phyloP scores from a whole-genome alignment of 768 basidiomycete genomes.

The Phaffia australis region DNA sequence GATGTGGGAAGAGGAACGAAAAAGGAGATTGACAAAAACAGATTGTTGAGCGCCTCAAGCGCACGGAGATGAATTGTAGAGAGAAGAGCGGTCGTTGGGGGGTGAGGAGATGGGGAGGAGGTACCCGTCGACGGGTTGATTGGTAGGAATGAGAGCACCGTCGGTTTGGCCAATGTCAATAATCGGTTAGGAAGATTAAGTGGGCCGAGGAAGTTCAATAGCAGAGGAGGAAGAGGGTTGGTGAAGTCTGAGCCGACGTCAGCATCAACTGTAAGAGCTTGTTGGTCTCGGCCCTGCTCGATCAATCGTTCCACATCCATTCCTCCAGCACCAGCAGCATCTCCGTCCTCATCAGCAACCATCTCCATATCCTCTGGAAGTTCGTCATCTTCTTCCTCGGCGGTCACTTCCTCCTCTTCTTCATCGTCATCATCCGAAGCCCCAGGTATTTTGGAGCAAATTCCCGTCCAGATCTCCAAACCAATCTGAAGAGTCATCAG shows the following conservation, averaged over 20 bases:
- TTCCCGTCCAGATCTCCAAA: slow-evolving; percentile 76
- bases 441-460: slow-evolving; percentile 79
- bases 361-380: slow-evolving; percentile 31
- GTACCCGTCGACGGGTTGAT: slow-evolving; percentile 30
- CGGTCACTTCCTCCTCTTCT: slow-evolving; percentile 3
- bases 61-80: slow-evolving; percentile 73
- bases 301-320: slow-evolving; percentile 40
- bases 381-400: slow-evolving; percentile 32
- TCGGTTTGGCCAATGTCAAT: slow-evolving; percentile 59
- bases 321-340: slow-evolving; percentile 38
- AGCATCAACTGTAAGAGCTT: slow-evolving; percentile 36
- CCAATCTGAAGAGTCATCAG: slow-evolving; percentile 66
- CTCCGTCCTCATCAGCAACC: slow-evolving; percentile 34
- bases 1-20: slow-evolving; percentile 37
- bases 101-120: slow-evolving; percentile 59
- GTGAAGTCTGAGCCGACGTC: slow-evolving; percentile 28
- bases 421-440: slow-evolving; percentile 44
- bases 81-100: slow-evolving; percentile 77
- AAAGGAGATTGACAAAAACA: slow-evolving; percentile 62
- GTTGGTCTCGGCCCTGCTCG: slow-evolving; percentile 42
- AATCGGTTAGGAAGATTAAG: slow-evolving; percentile 54
- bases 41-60: slow-evolving; percentile 80
- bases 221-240: slow-evolving; percentile 25
- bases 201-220: slow-evolving; percentile 46
- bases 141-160: slow-evolving; percentile 70